A percentile compares a stretch with the other conserved stretches of the same genome.
These are phyloP conservation scores for Pinus taeda DNA, from an alignment of 75 land plant genomes.

Conservation along the genomic window DNA sequence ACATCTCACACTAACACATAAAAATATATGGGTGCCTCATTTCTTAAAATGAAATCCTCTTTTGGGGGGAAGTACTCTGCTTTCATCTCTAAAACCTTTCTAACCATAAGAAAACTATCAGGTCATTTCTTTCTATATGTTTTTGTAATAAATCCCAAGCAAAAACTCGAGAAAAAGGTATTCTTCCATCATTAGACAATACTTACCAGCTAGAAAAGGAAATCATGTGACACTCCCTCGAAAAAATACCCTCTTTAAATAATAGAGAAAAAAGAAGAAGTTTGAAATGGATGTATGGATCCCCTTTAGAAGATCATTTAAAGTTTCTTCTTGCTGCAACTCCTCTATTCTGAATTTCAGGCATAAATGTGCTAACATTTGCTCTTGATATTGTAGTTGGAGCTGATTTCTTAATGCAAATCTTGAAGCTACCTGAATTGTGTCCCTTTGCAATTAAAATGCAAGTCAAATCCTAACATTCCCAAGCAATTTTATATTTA, in stretches of 20 bases:
- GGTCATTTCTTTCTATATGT: too few species aligned
- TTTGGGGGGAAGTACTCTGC: constrained; percentile 64
- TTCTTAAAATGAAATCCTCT: constrained; percentile 56
- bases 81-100: constrained; percentile 64
- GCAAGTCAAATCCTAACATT: too few species aligned
- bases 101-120: background rate
- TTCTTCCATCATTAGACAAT: background rate
- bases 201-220: constrained; percentile 46
- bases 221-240: constrained; percentile 29
- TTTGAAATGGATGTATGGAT: constrained; percentile 45
- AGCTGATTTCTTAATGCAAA: constrained; percentile 49
- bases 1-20: constrained; percentile 54
- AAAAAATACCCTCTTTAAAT: constrained; percentile 42
- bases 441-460: too few species aligned
- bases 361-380: constrained; percentile 62
- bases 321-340: constrained; percentile 44
- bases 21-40: constrained; percentile 69
- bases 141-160: too few species aligned
- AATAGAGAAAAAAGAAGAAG: constrained; percentile 23
- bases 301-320: constrained; percentile 53
- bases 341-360: constrained; percentile 47
- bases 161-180: too few species aligned
- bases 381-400: constrained; percentile 44
- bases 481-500: background rate
- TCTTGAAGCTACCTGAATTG: constrained; percentile 39